Base-by-base conservation (phyloP, 2,329 filamentous ascomycete genomes). In the Claviceps paspali region DNA sequence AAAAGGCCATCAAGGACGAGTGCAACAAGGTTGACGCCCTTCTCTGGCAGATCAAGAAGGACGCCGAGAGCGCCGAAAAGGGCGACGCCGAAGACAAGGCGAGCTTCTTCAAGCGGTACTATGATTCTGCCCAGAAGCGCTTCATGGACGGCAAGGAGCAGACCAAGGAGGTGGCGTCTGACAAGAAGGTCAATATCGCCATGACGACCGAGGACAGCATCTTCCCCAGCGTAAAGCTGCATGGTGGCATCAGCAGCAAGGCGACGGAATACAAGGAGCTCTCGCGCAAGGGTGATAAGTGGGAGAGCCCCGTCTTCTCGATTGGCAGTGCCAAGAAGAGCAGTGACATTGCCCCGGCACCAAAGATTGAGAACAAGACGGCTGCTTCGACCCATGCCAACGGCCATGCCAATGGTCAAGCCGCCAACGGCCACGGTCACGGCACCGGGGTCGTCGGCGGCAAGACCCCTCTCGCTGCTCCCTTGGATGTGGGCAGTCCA, bases 301-400 rank as follows among this genome's bases (percentile, higher is more conserved):
- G 91, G 91, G 81, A 94, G 67, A 92, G 82, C 43, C 85, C 88
- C 8, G 76, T 98, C 51, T 98, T 98, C 66, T 79, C 76, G 42
- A 80, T 96, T 49, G 88, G 91, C 33, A 71, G 64, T 30, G 86
- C 87, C 9, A 66, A 72, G 38, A 77, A 79, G 60, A 85, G 82
- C 29, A 68, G 62, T 18, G 73, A 81, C 50, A 69, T 95, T 30
- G 86, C 87, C 2, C 54, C 52, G n/a, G 62, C 68, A 2, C 70
- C 70, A 18, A 54, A 60, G 39, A 60, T 76, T 10, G 56, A 61
- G 40, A 61, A 62, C 42, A 75, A 73, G 59, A 33, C 31, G n/a
- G 5, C 21, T 14, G 31, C 31, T 9, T 21, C 31, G 34, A 47
- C 3, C 28, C 34, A 6, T 10, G 38, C 41, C 17, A 45, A 43